These are phyloP conservation scores for Sambucus nigra DNA, from an alignment of 129 eudicot genomes.

Conservation along the genomic window DNA sequence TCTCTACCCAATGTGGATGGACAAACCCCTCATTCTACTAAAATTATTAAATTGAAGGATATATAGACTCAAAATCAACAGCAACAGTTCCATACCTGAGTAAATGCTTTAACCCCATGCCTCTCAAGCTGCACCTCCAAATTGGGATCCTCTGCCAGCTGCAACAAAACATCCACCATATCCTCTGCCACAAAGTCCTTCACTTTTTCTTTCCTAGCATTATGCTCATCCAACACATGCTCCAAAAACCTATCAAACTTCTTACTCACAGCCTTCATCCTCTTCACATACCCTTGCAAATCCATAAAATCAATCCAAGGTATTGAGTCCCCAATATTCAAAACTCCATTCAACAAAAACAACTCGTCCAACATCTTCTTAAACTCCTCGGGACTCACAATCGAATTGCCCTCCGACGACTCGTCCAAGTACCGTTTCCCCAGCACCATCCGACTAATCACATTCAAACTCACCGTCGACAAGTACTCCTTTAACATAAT, in stretches of 20 bases:
- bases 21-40: too few relatives aligned
- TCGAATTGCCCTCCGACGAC: neutral
- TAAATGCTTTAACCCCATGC: slow-evolving; percentile 84
- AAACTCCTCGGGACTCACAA: slow-evolving; percentile 28
- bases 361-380: slow-evolving; percentile 37
- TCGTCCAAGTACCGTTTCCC: slow-evolving; percentile 29
- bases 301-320: slow-evolving; percentile 38
- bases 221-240: slow-evolving; percentile 38
- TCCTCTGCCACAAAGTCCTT: slow-evolving; percentile 34
- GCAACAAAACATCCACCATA: slow-evolving; percentile 78
- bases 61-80: too few relatives aligned
- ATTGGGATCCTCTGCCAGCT: slow-evolving; percentile 67
- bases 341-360: slow-evolving; percentile 46
- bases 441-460: slow-evolving; percentile 36
- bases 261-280: slow-evolving; percentile 41
- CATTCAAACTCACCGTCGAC: slow-evolving; percentile 22
- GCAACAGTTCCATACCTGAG: too few relatives aligned
- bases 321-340: slow-evolving; percentile 44
- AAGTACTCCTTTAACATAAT: slow-evolving; percentile 22
- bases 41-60: too few relatives aligned
- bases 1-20: too few relatives aligned
- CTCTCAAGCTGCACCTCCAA: slow-evolving; percentile 80
- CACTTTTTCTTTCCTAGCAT: slow-evolving; percentile 14
- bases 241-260: slow-evolving; percentile 41
- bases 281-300: slow-evolving; percentile 42